These are phyloP conservation scores for Talaromyces ruber DNA, from an alignment of 495 filamentous ascomycete species.

Conservation along the genomic window DNA sequence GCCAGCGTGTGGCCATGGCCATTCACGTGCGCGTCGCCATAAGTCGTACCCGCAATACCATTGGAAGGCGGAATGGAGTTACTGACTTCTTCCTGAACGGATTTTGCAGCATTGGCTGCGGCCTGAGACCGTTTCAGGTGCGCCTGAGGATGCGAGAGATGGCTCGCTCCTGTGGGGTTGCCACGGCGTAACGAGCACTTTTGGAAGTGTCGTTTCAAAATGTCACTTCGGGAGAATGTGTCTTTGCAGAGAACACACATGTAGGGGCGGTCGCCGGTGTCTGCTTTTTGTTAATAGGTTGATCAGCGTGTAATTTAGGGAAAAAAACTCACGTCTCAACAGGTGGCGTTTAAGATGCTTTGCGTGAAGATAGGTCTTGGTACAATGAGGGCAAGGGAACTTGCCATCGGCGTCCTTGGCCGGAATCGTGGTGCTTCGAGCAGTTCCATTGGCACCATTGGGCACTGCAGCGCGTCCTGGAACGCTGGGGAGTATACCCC, in stretches of 20 bases:
- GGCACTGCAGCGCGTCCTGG: slow-evolving; percentile 65
- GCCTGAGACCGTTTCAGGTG: slow-evolving; percentile 71
- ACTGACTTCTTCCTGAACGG: slow-evolving; percentile 41
- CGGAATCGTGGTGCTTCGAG: slow-evolving; percentile 72
- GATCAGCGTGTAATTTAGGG: not conserved
- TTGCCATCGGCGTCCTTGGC: slow-evolving; percentile 93
- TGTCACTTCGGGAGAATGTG: slow-evolving; percentile 97
- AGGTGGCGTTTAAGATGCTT: slow-evolving; percentile 97
- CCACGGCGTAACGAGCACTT: slow-evolving; percentile 94
- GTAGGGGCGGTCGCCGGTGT: slow-evolving; percentile 94
- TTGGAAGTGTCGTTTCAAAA: slow-evolving; percentile 96
- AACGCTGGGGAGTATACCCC: slow-evolving; percentile 84
- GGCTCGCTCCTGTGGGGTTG: slow-evolving; percentile 85
- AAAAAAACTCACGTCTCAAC: slow-evolving; percentile 70
- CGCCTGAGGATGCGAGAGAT: slow-evolving; percentile 84
- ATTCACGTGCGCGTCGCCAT: slow-evolving; percentile 37
- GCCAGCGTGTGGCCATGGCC: slow-evolving; percentile 36
- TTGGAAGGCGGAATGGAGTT: slow-evolving; percentile 33
- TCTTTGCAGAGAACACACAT: slow-evolving; percentile 95
- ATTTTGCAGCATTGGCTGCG: slow-evolving; percentile 46
- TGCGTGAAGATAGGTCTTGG: slow-evolving; percentile 93
- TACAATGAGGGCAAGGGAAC: slow-evolving; percentile 94
- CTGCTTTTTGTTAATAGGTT: slow-evolving; percentile 33
- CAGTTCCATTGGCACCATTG: slow-evolving; percentile 46
- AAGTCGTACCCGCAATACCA: slow-evolving; percentile 36